Evolutionary conservation across 306 rosid species (phyloP), one percentile per base, ranked within the genome.

Genomic region (Vicia faba): DNA sequence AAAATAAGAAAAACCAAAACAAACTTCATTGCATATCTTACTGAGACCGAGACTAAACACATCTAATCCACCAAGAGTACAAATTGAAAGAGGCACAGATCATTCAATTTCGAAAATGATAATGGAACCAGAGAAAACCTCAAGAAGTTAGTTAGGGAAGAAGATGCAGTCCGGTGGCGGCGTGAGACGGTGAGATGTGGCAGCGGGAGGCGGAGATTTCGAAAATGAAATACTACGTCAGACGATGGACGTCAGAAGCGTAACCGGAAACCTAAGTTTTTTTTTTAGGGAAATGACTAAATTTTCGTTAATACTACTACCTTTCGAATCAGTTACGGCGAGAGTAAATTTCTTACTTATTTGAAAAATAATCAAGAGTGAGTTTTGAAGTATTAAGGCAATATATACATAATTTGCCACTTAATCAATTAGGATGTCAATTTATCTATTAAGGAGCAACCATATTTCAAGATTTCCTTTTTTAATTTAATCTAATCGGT

Each of bases 101-200:
- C 10, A 50, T 18, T 48, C 6, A n/a, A n/a, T n/a, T n/a, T n/a
- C n/a, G n/a, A n/a, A n/a, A n/a, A n/a, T n/a, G n/a, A n/a, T n/a
- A n/a, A n/a, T n/a, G n/a, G n/a, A 53, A 53, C 3, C 6, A 53
- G 16, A 56, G 23, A 8, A 57, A 57, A 31, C 63, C 63, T 57
- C 23, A 11, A 4, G 54, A 57, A 1, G 7, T 8, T 7, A 9
- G 63, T n/a, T 57, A 13, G 25, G n/a, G 64, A n/a, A 5, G 40
- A 13, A 28, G 62, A 13, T 58, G 25, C 13, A 14, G 13, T n/a
- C n/a, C 25, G 43, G 2, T 43, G 62, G 20, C 41, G 63, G 33
- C 25, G 41, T 57, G 63, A 57, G 63, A 57, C 43, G 63, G 23
- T 4, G 63, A 7, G n/a, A 50, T 50, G 57, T 50, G 57, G 57